These are phyloP conservation scores for Stephania yunnanensis DNA, from an alignment of 164 flowering plant genomes.

Conservation along the genomic window DNA sequence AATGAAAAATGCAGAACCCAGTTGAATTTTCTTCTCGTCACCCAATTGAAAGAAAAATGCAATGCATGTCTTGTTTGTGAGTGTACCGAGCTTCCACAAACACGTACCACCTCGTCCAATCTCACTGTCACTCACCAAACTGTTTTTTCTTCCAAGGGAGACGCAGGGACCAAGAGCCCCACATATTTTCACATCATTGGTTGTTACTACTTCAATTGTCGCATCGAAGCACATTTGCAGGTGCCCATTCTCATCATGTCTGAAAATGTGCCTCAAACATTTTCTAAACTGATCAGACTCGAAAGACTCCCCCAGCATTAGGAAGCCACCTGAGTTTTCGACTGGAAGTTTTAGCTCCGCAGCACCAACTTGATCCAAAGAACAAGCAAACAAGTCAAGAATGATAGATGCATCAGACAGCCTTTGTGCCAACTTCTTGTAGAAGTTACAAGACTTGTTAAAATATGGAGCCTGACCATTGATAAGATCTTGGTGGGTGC, in stretches of 20 bases:
- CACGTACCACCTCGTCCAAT: slow-evolving; percentile 76
- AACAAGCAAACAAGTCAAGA: slow-evolving; percentile 88
- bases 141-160: slow-evolving; percentile 52
- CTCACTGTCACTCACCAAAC: slow-evolving; percentile 54
- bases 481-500: slow-evolving; percentile 66
- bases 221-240: slow-evolving; percentile 71
- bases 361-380: slow-evolving; percentile 91
- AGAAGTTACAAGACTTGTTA: slow-evolving; percentile 50
- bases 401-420: slow-evolving; percentile 58
- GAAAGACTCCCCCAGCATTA: slow-evolving; percentile 75
- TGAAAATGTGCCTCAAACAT: slow-evolving; percentile 62
- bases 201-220: slow-evolving; percentile 69
- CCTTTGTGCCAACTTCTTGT: slow-evolving; percentile 50
- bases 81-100: slow-evolving; percentile 69
- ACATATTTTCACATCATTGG: slow-evolving; percentile 66
- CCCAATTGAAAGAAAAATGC: slow-evolving; percentile 78
- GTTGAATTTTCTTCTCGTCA: slow-evolving; percentile 46
- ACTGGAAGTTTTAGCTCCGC: slow-evolving; percentile 66
- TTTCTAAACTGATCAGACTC: slow-evolving; percentile 69
- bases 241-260: slow-evolving; percentile 50
- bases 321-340: slow-evolving; percentile 81
- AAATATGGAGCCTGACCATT: slow-evolving; percentile 52
- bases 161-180: slow-evolving; percentile 92
- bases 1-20: slow-evolving; percentile 69
- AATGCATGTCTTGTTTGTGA: slow-evolving; percentile 65